These are phyloP conservation scores for Podospora comata DNA, from an alignment of 495 filamentous ascomycete species.

Conservation along the genomic window DNA sequence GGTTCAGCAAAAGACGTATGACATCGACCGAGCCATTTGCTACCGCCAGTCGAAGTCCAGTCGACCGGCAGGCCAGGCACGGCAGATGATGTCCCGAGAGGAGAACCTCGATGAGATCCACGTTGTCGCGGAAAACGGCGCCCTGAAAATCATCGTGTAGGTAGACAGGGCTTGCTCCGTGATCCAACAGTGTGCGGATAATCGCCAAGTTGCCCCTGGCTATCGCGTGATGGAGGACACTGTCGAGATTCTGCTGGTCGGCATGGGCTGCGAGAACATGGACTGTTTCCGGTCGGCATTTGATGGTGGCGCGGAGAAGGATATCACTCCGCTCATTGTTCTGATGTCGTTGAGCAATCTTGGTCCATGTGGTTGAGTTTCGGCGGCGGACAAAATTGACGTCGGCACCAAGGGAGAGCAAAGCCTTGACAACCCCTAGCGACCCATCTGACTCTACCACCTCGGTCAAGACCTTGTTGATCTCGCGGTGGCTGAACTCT, in stretches of 20 bases:
- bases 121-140: slow-evolving; percentile 23
- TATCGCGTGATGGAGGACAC: slow-evolving; percentile 32
- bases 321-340: slow-evolving; percentile 27
- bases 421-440: slow-evolving; percentile 27
- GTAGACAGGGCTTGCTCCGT: slow-evolving; percentile 29
- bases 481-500: slow-evolving; percentile 27
- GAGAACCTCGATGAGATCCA: slow-evolving; percentile 23
- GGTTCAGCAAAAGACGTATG: slow-evolving; percentile 22
- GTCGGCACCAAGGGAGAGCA: slow-evolving; percentile 32
- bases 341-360: slow-evolving; percentile 21
- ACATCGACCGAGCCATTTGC: slow-evolving; percentile 28
- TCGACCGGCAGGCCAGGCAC: slow-evolving; percentile 31
- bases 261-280: slow-evolving; percentile 27
- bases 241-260: slow-evolving; percentile 34
- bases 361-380: slow-evolving; percentile 24
- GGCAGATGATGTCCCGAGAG: slow-evolving; percentile 31
- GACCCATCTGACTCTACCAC: slow-evolving; percentile 31
- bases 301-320: slow-evolving; percentile 28
- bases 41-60: slow-evolving; percentile 31
- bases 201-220: slow-evolving; percentile 26
- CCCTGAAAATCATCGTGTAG: slow-evolving; percentile 35
- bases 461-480: slow-evolving; percentile 32
- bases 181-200: slow-evolving; percentile 27
- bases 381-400: slow-evolving; percentile 31
- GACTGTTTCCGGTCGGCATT: slow-evolving; percentile 29